Evolutionary conservation across 257 asterid genomes (phyloP).

Genomic region (Solanum rostratum): DNA sequence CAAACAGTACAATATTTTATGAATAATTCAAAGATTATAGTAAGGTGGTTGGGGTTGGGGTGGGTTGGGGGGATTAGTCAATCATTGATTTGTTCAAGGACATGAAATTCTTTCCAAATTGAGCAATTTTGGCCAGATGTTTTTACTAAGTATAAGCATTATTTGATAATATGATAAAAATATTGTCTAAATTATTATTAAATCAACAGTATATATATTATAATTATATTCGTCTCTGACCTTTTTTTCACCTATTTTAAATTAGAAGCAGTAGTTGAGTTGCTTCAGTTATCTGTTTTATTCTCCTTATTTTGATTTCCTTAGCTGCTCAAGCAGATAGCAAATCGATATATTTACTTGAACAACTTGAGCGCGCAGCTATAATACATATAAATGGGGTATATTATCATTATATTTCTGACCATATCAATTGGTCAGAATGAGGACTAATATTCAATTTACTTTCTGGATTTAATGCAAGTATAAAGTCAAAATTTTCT

Average conservation of each 20-base stretch:
- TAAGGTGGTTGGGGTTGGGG: not conserved
- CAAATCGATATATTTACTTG: too few relatives aligned
- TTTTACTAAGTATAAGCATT: not conserved
- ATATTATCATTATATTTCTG: not conserved
- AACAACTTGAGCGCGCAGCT: too few relatives aligned
- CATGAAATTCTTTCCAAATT: not conserved
- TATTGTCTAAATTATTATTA: not conserved
- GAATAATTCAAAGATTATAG: not conserved
- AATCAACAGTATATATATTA: not conserved
- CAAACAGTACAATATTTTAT: not conserved
- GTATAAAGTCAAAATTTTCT: not conserved
- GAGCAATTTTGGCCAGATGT: not conserved
- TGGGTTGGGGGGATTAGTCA: too few relatives aligned
- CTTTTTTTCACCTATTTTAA: too few relatives aligned
- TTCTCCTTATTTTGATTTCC: too few relatives aligned
- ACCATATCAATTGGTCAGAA: not conserved
- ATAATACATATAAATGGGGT: too few relatives aligned
- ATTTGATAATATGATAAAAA: too few relatives aligned
- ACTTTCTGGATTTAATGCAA: not conserved
- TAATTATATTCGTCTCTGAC: not conserved
- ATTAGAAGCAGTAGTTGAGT: too few relatives aligned
- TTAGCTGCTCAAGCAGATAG: too few relatives aligned
- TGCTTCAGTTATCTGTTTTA: too few relatives aligned
- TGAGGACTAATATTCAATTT: not conserved
- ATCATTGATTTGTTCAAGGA: not conserved